phyloP scores from a whole-genome alignment of 148 eudicot species.

The Rheum nobile region DNA sequence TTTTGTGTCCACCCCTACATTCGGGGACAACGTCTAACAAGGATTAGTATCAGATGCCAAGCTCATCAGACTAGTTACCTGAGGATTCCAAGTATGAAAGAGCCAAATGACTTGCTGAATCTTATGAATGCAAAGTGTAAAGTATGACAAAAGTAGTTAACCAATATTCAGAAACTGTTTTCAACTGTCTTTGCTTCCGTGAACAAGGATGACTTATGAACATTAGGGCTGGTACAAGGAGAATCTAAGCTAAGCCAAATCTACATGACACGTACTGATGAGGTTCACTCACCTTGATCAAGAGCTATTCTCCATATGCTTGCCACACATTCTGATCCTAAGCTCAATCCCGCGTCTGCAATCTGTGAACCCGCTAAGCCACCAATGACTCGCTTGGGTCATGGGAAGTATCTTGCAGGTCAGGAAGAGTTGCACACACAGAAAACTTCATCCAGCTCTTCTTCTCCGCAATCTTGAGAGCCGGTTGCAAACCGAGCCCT shows the following conservation, averaged over 20 bases:
- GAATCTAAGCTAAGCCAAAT: neutral
- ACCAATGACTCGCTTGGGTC: slow-evolving; percentile 22
- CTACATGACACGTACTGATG: neutral
- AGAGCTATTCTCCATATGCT: no score
- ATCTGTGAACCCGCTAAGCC: slow-evolving; percentile 15
- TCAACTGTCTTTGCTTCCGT: neutral
- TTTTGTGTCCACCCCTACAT: no score
- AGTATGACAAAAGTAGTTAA: neutral
- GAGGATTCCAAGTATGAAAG: no score
- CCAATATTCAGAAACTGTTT: neutral
- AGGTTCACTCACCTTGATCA: neutral
- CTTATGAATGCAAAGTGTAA: neutral
- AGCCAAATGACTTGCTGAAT: no score
- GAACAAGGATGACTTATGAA: neutral
- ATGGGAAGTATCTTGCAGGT: slow-evolving; percentile 19
- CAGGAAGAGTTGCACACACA: slow-evolving; percentile 31
- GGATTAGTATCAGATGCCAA: no score
- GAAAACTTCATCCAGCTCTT: slow-evolving; percentile 45
- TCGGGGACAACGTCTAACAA: no score
- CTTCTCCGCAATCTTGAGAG: slow-evolving; percentile 34
- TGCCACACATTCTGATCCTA: no score
- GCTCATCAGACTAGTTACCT: no score
- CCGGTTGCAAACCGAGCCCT: slow-evolving; percentile 47
- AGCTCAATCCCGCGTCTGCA: neutral
- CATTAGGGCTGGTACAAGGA: neutral